Conservation (phyloP, 106 monocot species). For the Dendrobium huoshanense region DNA sequence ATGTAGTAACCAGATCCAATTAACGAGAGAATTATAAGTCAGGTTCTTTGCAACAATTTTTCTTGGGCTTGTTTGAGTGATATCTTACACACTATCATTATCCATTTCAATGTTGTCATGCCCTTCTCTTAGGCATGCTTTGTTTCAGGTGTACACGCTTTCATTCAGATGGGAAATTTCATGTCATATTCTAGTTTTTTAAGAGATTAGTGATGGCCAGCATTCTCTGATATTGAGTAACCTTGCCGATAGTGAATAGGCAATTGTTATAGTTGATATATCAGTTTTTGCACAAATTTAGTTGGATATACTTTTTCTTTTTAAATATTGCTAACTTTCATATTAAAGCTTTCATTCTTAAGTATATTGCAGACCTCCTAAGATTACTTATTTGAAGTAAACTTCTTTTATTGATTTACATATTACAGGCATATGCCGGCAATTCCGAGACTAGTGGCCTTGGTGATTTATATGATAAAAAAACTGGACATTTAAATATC, state of each 20-base stretch:
- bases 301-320: neutral
- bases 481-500: constrained; percentile 56
- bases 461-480: constrained; percentile 56
- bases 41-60: neutral
- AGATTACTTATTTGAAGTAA: neutral
- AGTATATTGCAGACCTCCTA: neutral
- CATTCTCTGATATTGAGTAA: neutral
- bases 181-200: neutral
- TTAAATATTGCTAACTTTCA: neutral
- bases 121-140: neutral
- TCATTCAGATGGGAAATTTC: neutral
- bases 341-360: neutral
- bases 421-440: constrained; percentile 66
- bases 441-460: constrained; percentile 58
- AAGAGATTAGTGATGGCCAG: neutral
- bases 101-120: neutral
- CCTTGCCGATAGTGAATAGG: neutral
- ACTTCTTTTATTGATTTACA: neutral
- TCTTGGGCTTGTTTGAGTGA: neutral
- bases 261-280: neutral
- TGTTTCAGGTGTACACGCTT: neutral
- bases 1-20: neutral
- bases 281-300: neutral
- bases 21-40: neutral
- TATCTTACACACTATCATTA: neutral